phyloP scores from a whole-genome alignment of 2,329 filamentous ascomycete species.

The Hypoxylon sp. region DNA sequence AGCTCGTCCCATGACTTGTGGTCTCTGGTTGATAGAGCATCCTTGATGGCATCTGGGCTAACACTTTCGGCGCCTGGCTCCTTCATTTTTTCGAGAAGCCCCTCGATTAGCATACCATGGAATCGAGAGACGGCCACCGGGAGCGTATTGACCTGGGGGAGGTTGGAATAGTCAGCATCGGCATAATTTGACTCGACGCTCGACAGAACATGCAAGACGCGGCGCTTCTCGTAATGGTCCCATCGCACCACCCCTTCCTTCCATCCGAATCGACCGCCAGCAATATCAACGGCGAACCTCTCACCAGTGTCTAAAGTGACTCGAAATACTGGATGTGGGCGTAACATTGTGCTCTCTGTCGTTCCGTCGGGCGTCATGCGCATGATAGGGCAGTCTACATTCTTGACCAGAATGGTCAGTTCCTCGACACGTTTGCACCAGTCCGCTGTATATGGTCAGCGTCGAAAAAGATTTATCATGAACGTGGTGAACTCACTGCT shows the following conservation, averaged over 20 bases:
- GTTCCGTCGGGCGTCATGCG: background rate
- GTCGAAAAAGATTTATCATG: too few species aligned
- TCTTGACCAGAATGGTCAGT: slow-evolving; percentile 6
- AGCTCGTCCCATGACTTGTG: background rate
- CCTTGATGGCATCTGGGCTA: background rate
- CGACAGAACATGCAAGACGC: background rate
- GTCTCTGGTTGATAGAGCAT: background rate
- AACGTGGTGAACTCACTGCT: background rate
- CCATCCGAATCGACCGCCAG: slow-evolving; percentile 20
- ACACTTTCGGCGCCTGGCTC: too few species aligned
- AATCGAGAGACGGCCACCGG: background rate
- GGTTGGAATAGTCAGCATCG: background rate
- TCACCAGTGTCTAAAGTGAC: slow-evolving; percentile 4
- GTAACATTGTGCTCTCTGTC: slow-evolving; percentile 4
- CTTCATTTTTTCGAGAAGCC: background rate
- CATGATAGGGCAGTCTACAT: slow-evolving; percentile 10
- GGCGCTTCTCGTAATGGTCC: slow-evolving; percentile 4
- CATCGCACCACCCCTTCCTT: background rate
- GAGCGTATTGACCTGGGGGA: background rate
- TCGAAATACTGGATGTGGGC: slow-evolving; percentile 6
- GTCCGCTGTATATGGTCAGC: too few species aligned
- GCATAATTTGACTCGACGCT: background rate
- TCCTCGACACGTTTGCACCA: too few species aligned
- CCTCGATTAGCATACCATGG: background rate
- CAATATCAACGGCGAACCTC: slow-evolving; percentile 14